Base-by-base conservation (phyloP, 2,329 filamentous ascomycete species). In the Fusarium phyllophilum region DNA sequence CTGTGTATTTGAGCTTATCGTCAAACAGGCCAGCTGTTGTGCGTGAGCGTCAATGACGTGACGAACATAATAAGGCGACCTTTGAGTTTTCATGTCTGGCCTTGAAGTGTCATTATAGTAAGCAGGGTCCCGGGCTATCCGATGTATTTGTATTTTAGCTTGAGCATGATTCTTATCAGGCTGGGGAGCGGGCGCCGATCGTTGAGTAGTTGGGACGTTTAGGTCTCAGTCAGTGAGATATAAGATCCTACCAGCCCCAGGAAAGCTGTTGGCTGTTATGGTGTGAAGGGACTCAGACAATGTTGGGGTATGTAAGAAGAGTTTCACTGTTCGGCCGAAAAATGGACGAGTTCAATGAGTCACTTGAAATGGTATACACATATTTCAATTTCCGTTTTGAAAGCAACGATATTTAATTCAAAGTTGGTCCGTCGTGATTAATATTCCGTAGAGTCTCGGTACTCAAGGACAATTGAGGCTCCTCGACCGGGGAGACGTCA, bases 101-200 rank as follows among this genome's bases (percentile, higher is more conserved):
- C 63, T 66, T 31, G 42, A 38, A 51, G 56, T 64, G 55, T 51
- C 62, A 59, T 63, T 38, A 36, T 26, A 56, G 65, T 75, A 66
- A 76, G 75, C 70, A 62, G 20, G 13, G 49, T 62, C 52, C 75
- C 75, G 75, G 44, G 63, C 36, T 56, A 76, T 75, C 75, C 75
- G 75, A 56, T 62, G 8, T 33, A 36, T 63, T 44, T 34, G 33
- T 46, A 51, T 58, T 33, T 31, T 51, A 60, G 61, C 36, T 62
- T 18, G 45, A 51, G 56, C 39, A 58, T 63, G n/a, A 56, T 62
- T 60, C n/a, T 65, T 34, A 46, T 46, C 26, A 42, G 39, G 52
- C 65, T 46, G 46, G 24, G 46, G 44, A 57, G 39, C 38, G 60
- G 59, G 51, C 62, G 56, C 63, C 33, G 56, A 63, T 59, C 48